phyloP scores from a whole-genome alignment of 1,284 basidiomycete species.

The Sporisorium exsertum region DNA sequence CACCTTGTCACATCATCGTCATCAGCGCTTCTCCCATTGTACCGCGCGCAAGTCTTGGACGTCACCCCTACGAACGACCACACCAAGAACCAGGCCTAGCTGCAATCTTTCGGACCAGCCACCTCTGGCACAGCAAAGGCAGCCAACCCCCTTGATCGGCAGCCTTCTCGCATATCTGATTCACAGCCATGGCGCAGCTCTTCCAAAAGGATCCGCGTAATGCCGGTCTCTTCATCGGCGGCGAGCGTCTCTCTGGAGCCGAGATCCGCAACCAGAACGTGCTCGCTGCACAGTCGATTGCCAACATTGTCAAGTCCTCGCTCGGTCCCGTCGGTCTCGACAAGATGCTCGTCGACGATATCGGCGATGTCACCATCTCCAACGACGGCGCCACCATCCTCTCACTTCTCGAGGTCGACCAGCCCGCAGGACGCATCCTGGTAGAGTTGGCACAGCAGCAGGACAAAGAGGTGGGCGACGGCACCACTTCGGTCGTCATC shows the following conservation, averaged over 20 bases:
- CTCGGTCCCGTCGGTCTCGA: conserved; percentile 83
- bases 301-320: conserved; percentile 97
- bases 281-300: conserved; percentile 93
- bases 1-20: conserved; percentile 1
- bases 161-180: background rate
- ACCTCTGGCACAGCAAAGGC: background rate
- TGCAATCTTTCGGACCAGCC: background rate
- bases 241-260: conserved; percentile 91
- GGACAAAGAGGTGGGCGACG: conserved; percentile 99
- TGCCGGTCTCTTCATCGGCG: conserved; percentile 80
- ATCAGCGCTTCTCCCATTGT: background rate
- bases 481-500: conserved; percentile 98
- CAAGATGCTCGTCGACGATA: conserved; percentile 93
- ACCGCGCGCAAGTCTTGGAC: background rate
- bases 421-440: conserved; percentile 92
- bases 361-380: conserved; percentile 99
- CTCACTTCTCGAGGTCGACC: conserved; percentile 86
- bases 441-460: conserved; percentile 99
- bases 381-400: conserved; percentile 99
- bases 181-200: conserved; percentile 63
- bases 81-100: background rate
- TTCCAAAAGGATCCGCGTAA: conserved; percentile 68
- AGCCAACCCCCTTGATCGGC: no score
- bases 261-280: conserved; percentile 94
- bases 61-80: no score